phyloP scores from a whole-genome alignment of 2,329 filamentous ascomycete genomes.

The Colletotrichum salicis region DNA sequence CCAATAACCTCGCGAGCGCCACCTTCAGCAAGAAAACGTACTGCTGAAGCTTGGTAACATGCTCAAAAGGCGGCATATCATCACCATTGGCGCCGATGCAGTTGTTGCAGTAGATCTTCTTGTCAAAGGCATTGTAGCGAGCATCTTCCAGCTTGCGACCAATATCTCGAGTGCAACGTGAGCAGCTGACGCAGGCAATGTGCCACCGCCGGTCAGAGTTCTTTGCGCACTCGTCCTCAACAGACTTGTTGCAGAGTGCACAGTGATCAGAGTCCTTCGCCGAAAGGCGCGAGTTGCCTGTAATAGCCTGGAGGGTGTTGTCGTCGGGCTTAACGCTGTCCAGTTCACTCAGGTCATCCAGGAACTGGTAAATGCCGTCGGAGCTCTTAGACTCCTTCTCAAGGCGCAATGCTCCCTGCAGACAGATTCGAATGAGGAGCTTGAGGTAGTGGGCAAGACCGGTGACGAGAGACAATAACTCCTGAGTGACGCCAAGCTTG shows the following conservation, averaged over 20 bases:
- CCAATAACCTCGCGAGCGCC: conserved; percentile 86
- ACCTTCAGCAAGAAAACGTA: conserved; percentile 94
- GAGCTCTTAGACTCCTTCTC: conserved; percentile 83
- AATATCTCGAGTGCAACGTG: conserved; percentile 72
- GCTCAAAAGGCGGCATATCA: conserved; percentile 67
- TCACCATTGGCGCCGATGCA: conserved; percentile 72
- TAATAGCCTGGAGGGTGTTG: conserved; percentile 72
- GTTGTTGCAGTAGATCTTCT: conserved; percentile 75
- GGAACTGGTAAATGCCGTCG: conserved; percentile 82
- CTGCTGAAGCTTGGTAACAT: conserved; percentile 88
- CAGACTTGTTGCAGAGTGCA: conserved; percentile 80
- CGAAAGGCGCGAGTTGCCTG: conserved; percentile 73
- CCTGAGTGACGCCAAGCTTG: conserved; percentile 95
- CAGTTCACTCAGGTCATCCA: conserved; percentile 86
- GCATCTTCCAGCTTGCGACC: conserved; percentile 76
- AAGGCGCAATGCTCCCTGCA: conserved; percentile 90
- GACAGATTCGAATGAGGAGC: conserved; percentile 93
- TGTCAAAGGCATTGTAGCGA: conserved; percentile 74
- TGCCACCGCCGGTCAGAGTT: conserved; percentile 85
- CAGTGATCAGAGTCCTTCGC: conserved; percentile 88
- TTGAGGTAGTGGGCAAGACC: conserved; percentile 97
- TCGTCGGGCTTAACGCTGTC: conserved; percentile 81
- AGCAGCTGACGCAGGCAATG: conserved; percentile 81
- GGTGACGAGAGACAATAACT: conserved; percentile 96
- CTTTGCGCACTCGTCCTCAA: conserved; percentile 92